A percentile compares a stretch with the other conserved stretches of the same genome.
Conservation (phyloP, 2,329 filamentous ascomycete species). For the Pseudogymnoascus sp. region DNA sequence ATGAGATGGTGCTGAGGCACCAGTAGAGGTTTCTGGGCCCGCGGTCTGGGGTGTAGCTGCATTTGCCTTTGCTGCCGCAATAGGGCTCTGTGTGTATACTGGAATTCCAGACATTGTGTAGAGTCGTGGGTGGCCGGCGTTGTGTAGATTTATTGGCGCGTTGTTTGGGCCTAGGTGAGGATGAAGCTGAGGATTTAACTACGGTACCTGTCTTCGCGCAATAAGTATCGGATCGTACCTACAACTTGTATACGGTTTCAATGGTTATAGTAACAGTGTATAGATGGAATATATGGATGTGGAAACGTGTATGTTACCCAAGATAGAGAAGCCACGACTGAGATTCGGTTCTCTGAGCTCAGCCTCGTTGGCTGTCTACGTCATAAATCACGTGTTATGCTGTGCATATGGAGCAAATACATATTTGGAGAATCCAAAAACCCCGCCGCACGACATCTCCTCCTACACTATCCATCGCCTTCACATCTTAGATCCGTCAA, state of each 20-base stretch:
- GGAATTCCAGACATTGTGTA: slow-evolving; percentile 51
- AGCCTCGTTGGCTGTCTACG: slow-evolving; percentile 1
- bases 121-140: not conserved
- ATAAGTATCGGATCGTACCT: not conserved
- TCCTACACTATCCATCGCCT: not conserved
- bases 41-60: slow-evolving; percentile 40
- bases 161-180: not conserved
- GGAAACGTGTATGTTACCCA: not conserved
- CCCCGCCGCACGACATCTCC: not conserved
- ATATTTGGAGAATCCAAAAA: not conserved
- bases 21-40: slow-evolving; percentile 21
- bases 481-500: too few species aligned
- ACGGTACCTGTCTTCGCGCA: not conserved
- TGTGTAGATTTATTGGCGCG: not conserved
- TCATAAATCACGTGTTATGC: not conserved
- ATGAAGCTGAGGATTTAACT: not conserved
- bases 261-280: not conserved
- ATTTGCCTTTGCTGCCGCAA: slow-evolving; percentile 46
- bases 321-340: slow-evolving; percentile 2
- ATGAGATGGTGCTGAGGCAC: slow-evolving; percentile 18
- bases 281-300: slow-evolving; percentile 1
- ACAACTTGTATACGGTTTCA: not conserved
- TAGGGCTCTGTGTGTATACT: slow-evolving; percentile 50
- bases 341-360: not conserved
- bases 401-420: not conserved